Conservation (phyloP, 768 basidiomycete species). For the Hypsizygus marmoreus region DNA sequence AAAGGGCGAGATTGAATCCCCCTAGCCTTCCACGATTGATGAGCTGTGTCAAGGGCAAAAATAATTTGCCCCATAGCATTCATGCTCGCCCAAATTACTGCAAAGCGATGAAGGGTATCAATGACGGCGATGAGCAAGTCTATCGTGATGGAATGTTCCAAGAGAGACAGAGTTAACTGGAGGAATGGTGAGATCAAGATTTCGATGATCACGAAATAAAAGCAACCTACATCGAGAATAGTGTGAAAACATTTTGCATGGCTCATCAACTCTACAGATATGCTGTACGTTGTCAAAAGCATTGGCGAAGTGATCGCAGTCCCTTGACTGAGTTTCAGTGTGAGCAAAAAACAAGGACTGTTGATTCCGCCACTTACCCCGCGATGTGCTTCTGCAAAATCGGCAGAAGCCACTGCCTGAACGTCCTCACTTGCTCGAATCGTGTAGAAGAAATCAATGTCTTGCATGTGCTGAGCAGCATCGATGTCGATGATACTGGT, state of each 20-base stretch:
- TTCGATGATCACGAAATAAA: background rate
- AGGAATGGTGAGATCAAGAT: constrained; percentile 10
- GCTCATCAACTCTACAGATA: constrained; percentile 61
- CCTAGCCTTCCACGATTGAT: constrained; percentile 62
- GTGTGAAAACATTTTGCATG: constrained; percentile 65
- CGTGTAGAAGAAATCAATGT: constrained; percentile 57
- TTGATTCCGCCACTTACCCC: constrained; percentile 36
- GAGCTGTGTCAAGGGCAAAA: constrained; percentile 58
- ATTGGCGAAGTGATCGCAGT: constrained; percentile 31
- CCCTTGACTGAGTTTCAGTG: constrained; percentile 14
- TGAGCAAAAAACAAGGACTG: background rate
- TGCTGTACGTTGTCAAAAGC: constrained; percentile 57
- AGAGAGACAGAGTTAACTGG: constrained; percentile 54
- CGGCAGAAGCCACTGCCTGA: constrained; percentile 77
- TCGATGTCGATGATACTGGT: constrained; percentile 34
- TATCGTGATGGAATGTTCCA: constrained; percentile 52
- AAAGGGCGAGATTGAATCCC: constrained; percentile 68
- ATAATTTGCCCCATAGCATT: constrained; percentile 57
- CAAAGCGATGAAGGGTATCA: constrained; percentile 72
- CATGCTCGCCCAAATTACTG: constrained; percentile 80
- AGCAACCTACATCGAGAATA: constrained; percentile 62
- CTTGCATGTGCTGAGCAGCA: constrained; percentile 45
- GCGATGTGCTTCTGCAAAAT: constrained; percentile 55
- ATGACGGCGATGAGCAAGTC: constrained; percentile 63
- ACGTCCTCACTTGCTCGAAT: constrained; percentile 73